These are phyloP conservation scores for Oropetium thomaeum DNA, from an alignment of 176 grass and related monocot genomes.

Conservation along the genomic window DNA sequence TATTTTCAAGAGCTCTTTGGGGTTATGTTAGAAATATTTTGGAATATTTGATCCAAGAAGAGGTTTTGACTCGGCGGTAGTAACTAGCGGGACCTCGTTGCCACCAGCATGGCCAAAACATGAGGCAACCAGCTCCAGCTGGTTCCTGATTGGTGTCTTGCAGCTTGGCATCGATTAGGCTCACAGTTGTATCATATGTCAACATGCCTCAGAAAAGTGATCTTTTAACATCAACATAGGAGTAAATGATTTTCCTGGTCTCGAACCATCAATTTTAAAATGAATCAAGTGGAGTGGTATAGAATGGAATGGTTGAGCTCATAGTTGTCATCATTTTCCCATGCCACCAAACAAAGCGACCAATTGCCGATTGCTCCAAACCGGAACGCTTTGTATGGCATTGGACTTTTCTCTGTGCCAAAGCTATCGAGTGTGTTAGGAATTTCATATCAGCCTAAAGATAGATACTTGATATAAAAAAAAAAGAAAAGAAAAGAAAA, in stretches of 20 bases:
- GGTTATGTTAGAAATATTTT: no score
- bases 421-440: conserved; percentile 24
- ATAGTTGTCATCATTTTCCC: conserved; percentile 15
- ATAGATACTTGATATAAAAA: conserved; percentile 30
- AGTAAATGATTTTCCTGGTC: background rate
- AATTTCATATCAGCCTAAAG: conserved; percentile 30
- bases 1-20: background rate
- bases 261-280: background rate
- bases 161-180: background rate
- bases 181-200: background rate
- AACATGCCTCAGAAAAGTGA: background rate
- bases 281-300: background rate
- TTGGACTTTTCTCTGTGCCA: conserved; percentile 7
- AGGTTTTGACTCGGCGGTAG: background rate
- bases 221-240: background rate
- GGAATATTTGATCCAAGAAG: no score
- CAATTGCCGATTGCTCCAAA: conserved; percentile 13
- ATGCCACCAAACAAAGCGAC: conserved; percentile 21
- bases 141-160: background rate
- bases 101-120: background rate
- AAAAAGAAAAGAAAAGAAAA: background rate
- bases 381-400: background rate
- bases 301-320: background rate
- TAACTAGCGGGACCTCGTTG: background rate
- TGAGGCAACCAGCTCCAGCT: background rate